A percentile compares a stretch with the other conserved stretches of the same genome.
phyloP scores from a whole-genome alignment of 306 rosid genomes.

The Glycyrrhiza uralensis region DNA sequence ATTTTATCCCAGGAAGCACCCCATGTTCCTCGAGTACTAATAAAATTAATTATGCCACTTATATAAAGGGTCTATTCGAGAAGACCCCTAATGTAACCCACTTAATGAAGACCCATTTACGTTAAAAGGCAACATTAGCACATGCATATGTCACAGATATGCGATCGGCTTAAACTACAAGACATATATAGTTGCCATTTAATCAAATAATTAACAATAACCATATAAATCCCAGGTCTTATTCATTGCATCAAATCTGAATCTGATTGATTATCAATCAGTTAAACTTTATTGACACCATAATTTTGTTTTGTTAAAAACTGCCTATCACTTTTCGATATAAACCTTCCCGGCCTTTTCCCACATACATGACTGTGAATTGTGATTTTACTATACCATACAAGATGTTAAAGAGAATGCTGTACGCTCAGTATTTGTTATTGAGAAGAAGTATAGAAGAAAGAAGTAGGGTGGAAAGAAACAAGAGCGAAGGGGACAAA shows the following conservation, averaged over 20 bases:
- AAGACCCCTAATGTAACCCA: conserved; percentile 36
- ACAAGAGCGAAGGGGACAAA: no score
- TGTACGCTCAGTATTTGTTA: no score
- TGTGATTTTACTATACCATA: not conserved
- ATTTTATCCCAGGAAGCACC: conserved; percentile 30
- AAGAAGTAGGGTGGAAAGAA: no score
- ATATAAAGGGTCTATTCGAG: conserved; percentile 34
- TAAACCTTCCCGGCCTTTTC: not conserved
- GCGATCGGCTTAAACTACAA: conserved; percentile 3
- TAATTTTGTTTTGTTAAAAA: not conserved
- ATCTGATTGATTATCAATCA: conserved; percentile 3
- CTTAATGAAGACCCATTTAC: conserved; percentile 31
- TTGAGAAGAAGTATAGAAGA: no score
- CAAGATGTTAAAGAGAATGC: not conserved
- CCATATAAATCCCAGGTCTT: not conserved
- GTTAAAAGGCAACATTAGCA: conserved; percentile 40
- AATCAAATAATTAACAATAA: not conserved
- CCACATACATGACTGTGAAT: not conserved
- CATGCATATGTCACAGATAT: conserved; percentile 36
- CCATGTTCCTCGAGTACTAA: conserved; percentile 34
- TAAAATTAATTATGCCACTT: conserved; percentile 11
- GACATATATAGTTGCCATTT: conserved; percentile 18
- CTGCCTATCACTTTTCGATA: not conserved
- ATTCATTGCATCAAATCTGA: conserved; percentile 19
- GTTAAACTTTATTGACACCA: conserved; percentile 1